phyloP scores from a whole-genome alignment of 768 basidiomycete species.

The Paxillus ammoniavirescens region DNA sequence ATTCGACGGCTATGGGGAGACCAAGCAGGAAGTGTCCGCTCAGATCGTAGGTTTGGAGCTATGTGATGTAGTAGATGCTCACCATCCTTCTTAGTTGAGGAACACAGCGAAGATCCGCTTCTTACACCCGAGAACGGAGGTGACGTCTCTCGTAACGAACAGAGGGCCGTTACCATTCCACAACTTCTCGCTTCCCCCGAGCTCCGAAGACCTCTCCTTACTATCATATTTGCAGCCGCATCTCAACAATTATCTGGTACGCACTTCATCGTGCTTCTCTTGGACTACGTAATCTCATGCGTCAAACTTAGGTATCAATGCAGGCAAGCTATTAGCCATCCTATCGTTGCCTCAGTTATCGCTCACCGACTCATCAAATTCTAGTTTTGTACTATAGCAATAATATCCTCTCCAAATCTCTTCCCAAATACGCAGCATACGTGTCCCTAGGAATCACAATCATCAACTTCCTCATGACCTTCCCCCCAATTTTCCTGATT shows the following conservation, averaged over 20 bases:
- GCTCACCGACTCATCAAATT: slow-evolving; percentile 7
- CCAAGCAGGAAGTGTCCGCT: slow-evolving; percentile 26
- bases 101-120: slow-evolving; percentile 28
- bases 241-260: slow-evolving; percentile 78
- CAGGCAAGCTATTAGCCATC: slow-evolving; percentile 40
- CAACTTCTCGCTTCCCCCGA: slow-evolving; percentile 52
- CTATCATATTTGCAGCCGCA: slow-evolving; percentile 69
- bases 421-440: slow-evolving; percentile 78
- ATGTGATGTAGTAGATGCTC: slow-evolving; percentile 4
- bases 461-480: slow-evolving; percentile 72
- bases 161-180: slow-evolving; percentile 46
- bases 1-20: slow-evolving; percentile 55
- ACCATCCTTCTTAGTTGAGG: slow-evolving; percentile 18
- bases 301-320: slow-evolving; percentile 62
- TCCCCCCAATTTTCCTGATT: slow-evolving; percentile 84
- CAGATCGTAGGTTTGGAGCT: slow-evolving; percentile 20
- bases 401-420: slow-evolving; percentile 74
- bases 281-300: slow-evolving; percentile 1
- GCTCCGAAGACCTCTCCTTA: slow-evolving; percentile 59
- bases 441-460: slow-evolving; percentile 83
- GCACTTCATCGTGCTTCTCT: slow-evolving; percentile 3
- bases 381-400: slow-evolving; percentile 90
- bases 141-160: slow-evolving; percentile 16
- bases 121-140: slow-evolving; percentile 16
- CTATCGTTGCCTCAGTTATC: background rate